Percentiles rank a stretch among this genome's conserved stretches.
phyloP scores from a whole-genome alignment of 441 rosid genomes.

The Hura crepitans region DNA sequence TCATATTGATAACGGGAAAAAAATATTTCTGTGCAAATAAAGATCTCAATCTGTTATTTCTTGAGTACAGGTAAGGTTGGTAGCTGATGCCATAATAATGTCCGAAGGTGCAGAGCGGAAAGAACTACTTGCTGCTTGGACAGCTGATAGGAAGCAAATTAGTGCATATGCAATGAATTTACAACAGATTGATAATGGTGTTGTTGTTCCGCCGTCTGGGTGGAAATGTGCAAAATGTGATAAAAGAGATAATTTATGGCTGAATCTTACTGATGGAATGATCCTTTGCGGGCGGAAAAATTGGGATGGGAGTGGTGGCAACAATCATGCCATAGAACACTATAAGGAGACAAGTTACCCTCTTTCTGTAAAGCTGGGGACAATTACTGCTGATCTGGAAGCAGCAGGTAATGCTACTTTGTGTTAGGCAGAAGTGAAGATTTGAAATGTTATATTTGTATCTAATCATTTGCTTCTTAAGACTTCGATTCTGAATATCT shows the following conservation, averaged over 20 bases:
- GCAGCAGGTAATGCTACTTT: slow-evolving; percentile 76
- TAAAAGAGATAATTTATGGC: slow-evolving; percentile 84
- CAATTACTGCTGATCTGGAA: slow-evolving; percentile 88
- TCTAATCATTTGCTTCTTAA: not conserved
- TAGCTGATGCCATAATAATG: slow-evolving; percentile 70
- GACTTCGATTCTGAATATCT: not conserved
- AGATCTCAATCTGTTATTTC: slow-evolving; percentile 5
- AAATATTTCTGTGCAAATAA: not conserved
- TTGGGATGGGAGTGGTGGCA: slow-evolving; percentile 98
- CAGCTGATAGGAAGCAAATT: slow-evolving; percentile 73
- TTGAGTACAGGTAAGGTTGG: slow-evolving; percentile 66
- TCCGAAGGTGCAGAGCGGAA: slow-evolving; percentile 86
- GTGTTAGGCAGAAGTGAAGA: slow-evolving; percentile 12
- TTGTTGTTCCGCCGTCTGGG: slow-evolving; percentile 72
- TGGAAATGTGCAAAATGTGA: slow-evolving; percentile 94
- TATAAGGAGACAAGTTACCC: slow-evolving; percentile 83
- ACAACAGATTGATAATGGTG: slow-evolving; percentile 70
- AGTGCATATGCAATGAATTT: slow-evolving; percentile 71
- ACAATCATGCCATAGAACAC: slow-evolving; percentile 87
- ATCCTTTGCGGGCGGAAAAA: slow-evolving; percentile 89
- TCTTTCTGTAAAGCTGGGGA: slow-evolving; percentile 93
- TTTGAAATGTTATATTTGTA: slow-evolving; percentile 16
- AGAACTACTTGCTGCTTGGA: slow-evolving; percentile 90
- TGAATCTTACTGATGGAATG: slow-evolving; percentile 93
- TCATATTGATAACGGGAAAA: slow-evolving; percentile 6